Base-by-base conservation (phyloP, 495 filamentous ascomycete genomes). In the Penicillium paradoxum region DNA sequence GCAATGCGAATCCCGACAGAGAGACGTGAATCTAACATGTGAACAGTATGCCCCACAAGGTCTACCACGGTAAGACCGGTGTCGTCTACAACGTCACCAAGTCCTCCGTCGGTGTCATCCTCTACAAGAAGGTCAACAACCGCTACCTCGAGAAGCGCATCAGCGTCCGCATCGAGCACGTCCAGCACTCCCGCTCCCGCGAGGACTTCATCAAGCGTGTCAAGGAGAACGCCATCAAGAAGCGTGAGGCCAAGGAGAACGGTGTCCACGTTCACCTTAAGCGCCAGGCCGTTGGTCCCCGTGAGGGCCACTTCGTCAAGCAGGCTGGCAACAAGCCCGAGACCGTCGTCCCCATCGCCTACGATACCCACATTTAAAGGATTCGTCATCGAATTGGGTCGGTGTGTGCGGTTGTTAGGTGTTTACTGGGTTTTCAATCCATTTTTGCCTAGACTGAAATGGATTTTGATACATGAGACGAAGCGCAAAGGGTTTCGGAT, bases 141-240 rank as follows among this genome's bases (percentile, higher is more conserved):
- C 88, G 93, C 61, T 97, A 95, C 84, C 79, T 98, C 71, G 93
- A 97, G 87, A 97, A 98, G 88, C 92, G 93, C 72, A 82, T 98
- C 79, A 97, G 93, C 82, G 81, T 98, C 78, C 90, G 93, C 71
- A 80, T 97, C 75, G 93, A 98, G 86, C 93, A 98, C 85, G 83
- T 97, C 78, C 82, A 80, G 70, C 86, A 86, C 65, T 97, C 91
- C 63, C 86, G 92, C 69, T 96, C 90, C 67, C 83, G 93, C 65
- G 90, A 96, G 59, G 92, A 90, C 68, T 97, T 97, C 83, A 79
- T 98, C 69, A 85, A 82, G 73, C 88, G 93, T 64, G 93, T 98
- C 69, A 97, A 97, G 88, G 78, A 82, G 71, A 98, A 97, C 77
- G 90, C 90, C 63, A 83, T 80, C 70, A 86, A 91, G 77, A 91